These are phyloP conservation scores for Echites panduratus DNA, from an alignment of 257 asterid genomes.

Conservation along the genomic window DNA sequence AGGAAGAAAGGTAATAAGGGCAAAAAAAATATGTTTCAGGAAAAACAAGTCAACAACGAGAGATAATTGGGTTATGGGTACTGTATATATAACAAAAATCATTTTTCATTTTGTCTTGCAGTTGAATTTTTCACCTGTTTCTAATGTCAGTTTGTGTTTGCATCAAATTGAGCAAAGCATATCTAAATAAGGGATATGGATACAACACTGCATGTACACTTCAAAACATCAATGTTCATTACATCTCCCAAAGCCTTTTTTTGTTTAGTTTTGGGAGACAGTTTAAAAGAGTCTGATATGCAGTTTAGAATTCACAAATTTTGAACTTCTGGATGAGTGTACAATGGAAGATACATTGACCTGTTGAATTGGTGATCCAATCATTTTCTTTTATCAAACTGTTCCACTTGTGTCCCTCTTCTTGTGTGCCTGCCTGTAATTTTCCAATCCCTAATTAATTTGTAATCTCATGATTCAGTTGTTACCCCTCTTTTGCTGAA, in stretches of 20 bases:
- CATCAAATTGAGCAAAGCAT: not conserved
- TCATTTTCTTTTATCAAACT: not conserved
- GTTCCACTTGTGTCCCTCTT: not conserved
- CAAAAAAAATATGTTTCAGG: not conserved
- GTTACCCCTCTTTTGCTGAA: slow-evolving; percentile 6
- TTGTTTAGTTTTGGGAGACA: not conserved
- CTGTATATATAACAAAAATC: not conserved
- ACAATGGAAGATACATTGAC: not conserved
- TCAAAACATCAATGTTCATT: not conserved
- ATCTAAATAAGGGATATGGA: not conserved
- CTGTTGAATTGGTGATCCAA: not conserved
- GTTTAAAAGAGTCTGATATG: not conserved
- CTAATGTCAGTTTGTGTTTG: not conserved
- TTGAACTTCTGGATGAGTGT: not conserved
- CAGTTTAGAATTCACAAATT: not conserved
- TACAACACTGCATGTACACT: not conserved
- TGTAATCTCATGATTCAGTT: slow-evolving; percentile 7
- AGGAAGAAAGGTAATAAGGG: not conserved
- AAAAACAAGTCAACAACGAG: not conserved
- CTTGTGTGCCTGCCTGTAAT: not conserved
- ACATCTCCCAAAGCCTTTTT: not conserved
- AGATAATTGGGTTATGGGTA: not conserved
- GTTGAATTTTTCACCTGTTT: not conserved
- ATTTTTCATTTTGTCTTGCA: not conserved
- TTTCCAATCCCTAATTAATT: not conserved